Evolutionary conservation across 2,329 filamentous ascomycete genomes (phyloP), one percentile per base, ranked within the genome.

Genomic region (Monosporascus sp.): DNA sequence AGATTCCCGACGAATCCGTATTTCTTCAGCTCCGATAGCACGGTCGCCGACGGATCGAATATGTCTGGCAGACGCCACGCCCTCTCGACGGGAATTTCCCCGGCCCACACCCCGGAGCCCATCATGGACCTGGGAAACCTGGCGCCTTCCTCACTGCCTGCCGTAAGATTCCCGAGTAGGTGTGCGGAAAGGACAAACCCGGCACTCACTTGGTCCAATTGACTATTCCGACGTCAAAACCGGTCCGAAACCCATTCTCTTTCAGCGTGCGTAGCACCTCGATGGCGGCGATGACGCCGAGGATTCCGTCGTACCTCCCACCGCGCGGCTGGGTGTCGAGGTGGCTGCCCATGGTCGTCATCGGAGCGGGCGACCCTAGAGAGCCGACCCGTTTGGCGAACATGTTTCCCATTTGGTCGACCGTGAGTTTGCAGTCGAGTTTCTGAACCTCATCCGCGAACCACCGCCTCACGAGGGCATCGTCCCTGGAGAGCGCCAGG

Each of bases 381-480:
- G 18, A 72, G 70, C 52, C 79, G 72, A 1, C 89, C 88, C 3
- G 84, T 80, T 3, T 86, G 79, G 88, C 87, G 65, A 93, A 94
- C 56, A 87, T 88, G 60, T 93, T 94, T 20, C 89, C 89, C 82
- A 93, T 91, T 26, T 81, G 75, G 65, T 94, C 89, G 1, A 90
- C 70, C 0, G 79, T 85, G 7, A 88, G 76, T 3, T 77, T 75
- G 67, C 89, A 93, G 9, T 85, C 87, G 0, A 91, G 72, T 0
- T 72, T 73, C 61, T 81, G 71, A 1, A 82, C 83, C 0, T 82
- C 85, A 18, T 83, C 68, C 0, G 85, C 78, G 58, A 94, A 91
- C 89, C 89, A 94, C 66, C 89, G 82, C 40, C 89, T 81, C 14
- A 80, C 88, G 61, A 80, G 70, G 64, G 86, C 88, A 66, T 93